Percentiles rank a stretch among this genome's conserved stretches.
Evolutionary conservation across 257 asterid species (phyloP).

Genomic region (Capsicum baccatum): DNA sequence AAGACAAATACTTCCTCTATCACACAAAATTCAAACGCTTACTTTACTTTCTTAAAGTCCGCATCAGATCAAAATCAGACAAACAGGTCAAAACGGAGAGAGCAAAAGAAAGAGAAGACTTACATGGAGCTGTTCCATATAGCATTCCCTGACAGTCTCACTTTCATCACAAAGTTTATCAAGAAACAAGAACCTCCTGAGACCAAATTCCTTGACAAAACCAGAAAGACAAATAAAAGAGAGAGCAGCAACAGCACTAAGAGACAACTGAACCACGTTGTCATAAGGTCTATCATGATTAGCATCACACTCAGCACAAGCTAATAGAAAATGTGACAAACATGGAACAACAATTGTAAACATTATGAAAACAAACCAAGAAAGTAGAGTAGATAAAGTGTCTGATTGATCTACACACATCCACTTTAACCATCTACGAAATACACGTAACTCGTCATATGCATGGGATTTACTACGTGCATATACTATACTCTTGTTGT

Average conservation of each 20-base stretch:
- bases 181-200: conserved; percentile 76
- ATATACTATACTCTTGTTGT: conserved; percentile 36
- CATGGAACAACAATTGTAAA: conserved; percentile 67
- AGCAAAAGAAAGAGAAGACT: conserved; percentile 32
- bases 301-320: conserved; percentile 74
- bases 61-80: no score
- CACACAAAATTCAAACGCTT: no score
- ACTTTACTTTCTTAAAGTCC: no score
- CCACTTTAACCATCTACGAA: conserved; percentile 86
- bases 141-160: conserved; percentile 78
- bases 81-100: no score
- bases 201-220: conserved; percentile 66
- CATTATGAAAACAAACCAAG: conserved; percentile 69
- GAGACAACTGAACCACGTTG: conserved; percentile 81
- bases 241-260: conserved; percentile 65
- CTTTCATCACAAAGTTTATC: conserved; percentile 87
- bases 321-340: conserved; percentile 72
- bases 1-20: no score
- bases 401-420: conserved; percentile 90
- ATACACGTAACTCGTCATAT: conserved; percentile 70
- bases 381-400: conserved; percentile 58
- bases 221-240: conserved; percentile 76
- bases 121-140: conserved; percentile 73
- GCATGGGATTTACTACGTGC: conserved; percentile 67
- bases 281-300: conserved; percentile 80